Evolutionary conservation across 345 rosid species (phyloP).

Genomic region (Capsella bursapastoris): DNA sequence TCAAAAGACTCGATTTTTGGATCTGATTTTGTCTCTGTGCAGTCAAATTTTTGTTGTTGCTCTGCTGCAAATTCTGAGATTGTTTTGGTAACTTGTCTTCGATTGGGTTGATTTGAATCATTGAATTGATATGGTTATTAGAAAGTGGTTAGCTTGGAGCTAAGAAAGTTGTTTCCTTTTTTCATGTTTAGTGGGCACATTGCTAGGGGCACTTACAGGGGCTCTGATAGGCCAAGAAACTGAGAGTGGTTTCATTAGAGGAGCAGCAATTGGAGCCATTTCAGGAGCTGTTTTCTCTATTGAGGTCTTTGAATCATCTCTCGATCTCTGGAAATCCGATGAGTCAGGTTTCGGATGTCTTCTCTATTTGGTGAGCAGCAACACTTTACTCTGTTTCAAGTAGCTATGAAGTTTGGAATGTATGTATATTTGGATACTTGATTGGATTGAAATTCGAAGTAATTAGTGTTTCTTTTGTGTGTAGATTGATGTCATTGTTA

Average conservation of each 20-base stretch:
- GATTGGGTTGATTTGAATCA: conserved; percentile 14
- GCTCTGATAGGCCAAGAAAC: conserved; percentile 99
- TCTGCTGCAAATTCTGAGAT: neutral
- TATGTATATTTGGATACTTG: neutral
- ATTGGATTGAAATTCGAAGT: conserved; percentile 4
- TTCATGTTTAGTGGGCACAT: conserved; percentile 74
- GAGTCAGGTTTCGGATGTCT: conserved; percentile 91
- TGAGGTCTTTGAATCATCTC: conserved; percentile 95
- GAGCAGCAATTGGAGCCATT: conserved; percentile 96
- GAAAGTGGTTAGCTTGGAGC: conserved; percentile 13
- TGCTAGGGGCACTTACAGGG: conserved; percentile 97
- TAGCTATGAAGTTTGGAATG: neutral
- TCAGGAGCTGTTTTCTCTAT: conserved; percentile 99
- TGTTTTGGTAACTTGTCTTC: neutral
- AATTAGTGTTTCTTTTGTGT: conserved; percentile 17
- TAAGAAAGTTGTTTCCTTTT: conserved; percentile 36
- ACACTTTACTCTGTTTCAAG: conserved; percentile 23
- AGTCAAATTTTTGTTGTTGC: conserved; percentile 12
- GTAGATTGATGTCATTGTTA: conserved; percentile 95
- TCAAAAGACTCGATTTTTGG: neutral
- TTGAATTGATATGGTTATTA: neutral
- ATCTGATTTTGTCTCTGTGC: neutral
- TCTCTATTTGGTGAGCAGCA: conserved; percentile 79
- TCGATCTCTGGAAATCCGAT: conserved; percentile 89
- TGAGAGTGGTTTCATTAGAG: conserved; percentile 95